These are phyloP conservation scores for Coprinopsis marcescibilis DNA, from an alignment of 768 basidiomycete species.

Conservation along the genomic window DNA sequence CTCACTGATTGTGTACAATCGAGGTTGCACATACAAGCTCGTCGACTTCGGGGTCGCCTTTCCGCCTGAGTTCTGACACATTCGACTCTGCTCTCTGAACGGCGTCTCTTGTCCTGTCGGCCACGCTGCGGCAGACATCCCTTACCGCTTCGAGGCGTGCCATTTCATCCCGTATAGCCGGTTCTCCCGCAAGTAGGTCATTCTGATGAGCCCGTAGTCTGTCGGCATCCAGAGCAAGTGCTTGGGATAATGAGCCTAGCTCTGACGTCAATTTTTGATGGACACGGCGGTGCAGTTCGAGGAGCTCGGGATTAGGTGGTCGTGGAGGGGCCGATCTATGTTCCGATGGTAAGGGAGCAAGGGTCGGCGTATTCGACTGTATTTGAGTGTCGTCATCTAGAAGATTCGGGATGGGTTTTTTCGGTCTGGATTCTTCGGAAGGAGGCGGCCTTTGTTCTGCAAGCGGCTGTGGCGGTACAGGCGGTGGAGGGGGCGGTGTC, in stretches of 20 bases:
- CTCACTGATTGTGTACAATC: constrained; percentile 96
- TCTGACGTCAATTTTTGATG: constrained; percentile 71
- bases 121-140: constrained; percentile 82
- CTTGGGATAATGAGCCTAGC: constrained; percentile 62
- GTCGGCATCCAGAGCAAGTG: constrained; percentile 61
- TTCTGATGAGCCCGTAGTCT: constrained; percentile 74
- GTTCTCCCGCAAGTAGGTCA: constrained; percentile 85
- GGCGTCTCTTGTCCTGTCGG: constrained; percentile 54
- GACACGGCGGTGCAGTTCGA: constrained; percentile 72
- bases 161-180: constrained; percentile 96
- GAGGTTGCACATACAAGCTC: constrained; percentile 93
- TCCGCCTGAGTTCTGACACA: constrained; percentile 69
- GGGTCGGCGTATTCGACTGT: no score
- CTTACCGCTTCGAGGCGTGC: constrained; percentile 87
- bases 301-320: constrained; percentile 85
- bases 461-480: constrained; percentile 6
- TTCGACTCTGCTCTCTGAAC: constrained; percentile 68
- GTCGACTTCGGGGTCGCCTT: constrained; percentile 91
- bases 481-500: constrained; percentile 8
- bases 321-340: constrained; percentile 55
- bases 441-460: constrained; percentile 6
- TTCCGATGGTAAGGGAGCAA: constrained; percentile 17
- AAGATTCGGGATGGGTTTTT: constrained; percentile 11
- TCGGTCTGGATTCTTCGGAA: constrained; percentile 10
- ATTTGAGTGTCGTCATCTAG: no score